Evolutionary conservation across 2,329 filamentous ascomycete genomes (phyloP).

Genomic region (Aspergillus bombycis): DNA sequence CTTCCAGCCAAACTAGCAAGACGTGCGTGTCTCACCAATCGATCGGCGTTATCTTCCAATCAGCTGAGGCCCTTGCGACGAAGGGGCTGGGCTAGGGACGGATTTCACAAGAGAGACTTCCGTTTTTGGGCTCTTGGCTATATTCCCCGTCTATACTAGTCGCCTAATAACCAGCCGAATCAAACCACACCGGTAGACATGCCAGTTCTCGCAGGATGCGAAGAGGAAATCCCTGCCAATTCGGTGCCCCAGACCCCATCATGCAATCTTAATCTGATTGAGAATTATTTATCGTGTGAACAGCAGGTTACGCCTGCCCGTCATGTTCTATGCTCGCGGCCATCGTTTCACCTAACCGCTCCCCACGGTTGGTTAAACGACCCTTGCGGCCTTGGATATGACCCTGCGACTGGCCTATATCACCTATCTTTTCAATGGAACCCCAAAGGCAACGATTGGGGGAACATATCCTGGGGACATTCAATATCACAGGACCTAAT

Average conservation of each 20-base stretch:
- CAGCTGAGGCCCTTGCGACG: neutral
- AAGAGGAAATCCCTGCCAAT: neutral
- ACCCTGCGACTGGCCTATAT: conserved; percentile 43
- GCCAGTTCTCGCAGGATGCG: neutral
- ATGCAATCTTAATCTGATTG: neutral
- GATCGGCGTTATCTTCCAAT: neutral
- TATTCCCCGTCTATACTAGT: neutral
- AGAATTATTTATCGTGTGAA: neutral
- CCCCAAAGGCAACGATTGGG: conserved; percentile 46
- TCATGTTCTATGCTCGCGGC: conserved; percentile 16
- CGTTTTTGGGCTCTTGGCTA: neutral
- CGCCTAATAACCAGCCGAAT: neutral
- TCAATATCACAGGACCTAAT: conserved; percentile 44
- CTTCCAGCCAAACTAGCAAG: neutral
- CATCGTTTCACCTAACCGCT: conserved; percentile 42
- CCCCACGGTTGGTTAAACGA: conserved; percentile 49
- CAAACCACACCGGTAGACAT: neutral
- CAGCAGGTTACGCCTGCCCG: neutral
- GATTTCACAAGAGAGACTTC: neutral
- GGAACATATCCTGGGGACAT: conserved; percentile 48
- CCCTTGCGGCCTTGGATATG: conserved; percentile 47
- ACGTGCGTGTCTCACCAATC: neutral
- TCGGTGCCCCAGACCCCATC: neutral
- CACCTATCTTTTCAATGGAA: conserved; percentile 51
- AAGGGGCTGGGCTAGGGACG: neutral